These are phyloP conservation scores for Sechiopsis laciniata DNA, from an alignment of 306 rosid genomes.

Conservation along the genomic window DNA sequence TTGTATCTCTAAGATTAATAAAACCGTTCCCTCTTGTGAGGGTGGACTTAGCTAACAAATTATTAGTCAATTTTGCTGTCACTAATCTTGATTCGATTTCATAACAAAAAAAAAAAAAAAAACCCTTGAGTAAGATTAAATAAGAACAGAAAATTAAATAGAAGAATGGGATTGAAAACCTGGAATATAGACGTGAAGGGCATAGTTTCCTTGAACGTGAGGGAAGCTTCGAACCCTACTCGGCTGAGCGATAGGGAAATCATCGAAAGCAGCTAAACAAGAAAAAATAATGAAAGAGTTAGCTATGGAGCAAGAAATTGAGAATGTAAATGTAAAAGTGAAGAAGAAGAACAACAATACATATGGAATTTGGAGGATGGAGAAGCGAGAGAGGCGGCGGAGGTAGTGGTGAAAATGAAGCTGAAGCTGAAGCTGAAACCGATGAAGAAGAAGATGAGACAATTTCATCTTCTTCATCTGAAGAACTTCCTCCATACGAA, in stretches of 20 bases:
- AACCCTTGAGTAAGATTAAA: neutral
- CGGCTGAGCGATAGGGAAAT: conserved; percentile 36
- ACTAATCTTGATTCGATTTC: too few species aligned
- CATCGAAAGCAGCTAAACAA: conserved; percentile 37
- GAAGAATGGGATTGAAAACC: conserved; percentile 30
- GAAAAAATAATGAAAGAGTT: conserved; percentile 31
- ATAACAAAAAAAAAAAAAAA: too few species aligned
- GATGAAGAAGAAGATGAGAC: too few species aligned
- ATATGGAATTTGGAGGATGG: conserved; percentile 39
- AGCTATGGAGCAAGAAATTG: neutral
- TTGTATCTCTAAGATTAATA: too few species aligned
- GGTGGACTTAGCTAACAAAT: too few species aligned
- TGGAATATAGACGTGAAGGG: conserved; percentile 75
- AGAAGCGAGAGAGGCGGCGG: conserved; percentile 70
- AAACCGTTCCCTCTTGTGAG: too few species aligned
- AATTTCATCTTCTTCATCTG: conserved; percentile 55
- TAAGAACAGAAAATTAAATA: neutral
- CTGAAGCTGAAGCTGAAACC: neutral
- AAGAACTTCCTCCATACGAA: conserved; percentile 59
- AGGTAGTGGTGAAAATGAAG: conserved; percentile 35
- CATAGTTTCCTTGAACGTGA: conserved; percentile 78
- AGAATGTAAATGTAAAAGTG: neutral
- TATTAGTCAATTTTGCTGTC: too few species aligned
- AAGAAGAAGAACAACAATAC: conserved; percentile 27
- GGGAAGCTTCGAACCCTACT: conserved; percentile 70